Conservation (phyloP, 495 filamentous ascomycete species). For the Rostrohypoxylon terebratum region DNA sequence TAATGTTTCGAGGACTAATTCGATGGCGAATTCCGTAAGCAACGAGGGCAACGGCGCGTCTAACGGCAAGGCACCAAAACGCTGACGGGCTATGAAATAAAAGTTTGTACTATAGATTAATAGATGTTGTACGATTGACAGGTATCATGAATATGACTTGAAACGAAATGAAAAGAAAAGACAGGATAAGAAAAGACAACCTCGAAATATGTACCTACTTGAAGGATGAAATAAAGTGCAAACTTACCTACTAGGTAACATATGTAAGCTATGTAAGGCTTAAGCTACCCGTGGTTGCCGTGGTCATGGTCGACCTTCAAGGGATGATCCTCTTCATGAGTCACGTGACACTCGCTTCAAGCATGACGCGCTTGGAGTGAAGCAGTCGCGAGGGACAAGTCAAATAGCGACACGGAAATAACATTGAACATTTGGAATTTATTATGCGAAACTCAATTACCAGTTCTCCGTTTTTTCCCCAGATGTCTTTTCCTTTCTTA, state of each 20-base stretch:
- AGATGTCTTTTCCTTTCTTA: not conserved
- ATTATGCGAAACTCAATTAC: constrained; percentile 8
- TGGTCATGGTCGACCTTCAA: not conserved
- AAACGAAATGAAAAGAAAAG: not conserved
- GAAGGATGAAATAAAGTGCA: not conserved
- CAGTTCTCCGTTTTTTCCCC: not conserved
- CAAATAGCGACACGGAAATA: not conserved
- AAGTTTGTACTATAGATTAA: constrained; percentile 10
- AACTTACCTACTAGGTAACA: not conserved
- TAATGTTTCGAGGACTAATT: constrained; percentile 16
- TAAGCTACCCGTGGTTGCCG: not conserved
- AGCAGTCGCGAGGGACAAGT: constrained; percentile 10
- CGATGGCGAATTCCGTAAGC: constrained; percentile 36
- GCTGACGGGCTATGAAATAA: constrained; percentile 12
- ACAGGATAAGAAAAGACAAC: not conserved
- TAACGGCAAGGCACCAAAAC: constrained; percentile 35
- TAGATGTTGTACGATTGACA: constrained; percentile 4
- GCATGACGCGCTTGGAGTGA: constrained; percentile 34
- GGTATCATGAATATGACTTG: not conserved
- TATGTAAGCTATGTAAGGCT: too few species aligned
- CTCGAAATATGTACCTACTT: not conserved
- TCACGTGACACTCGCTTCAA: constrained; percentile 3
- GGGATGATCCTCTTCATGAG: not conserved
- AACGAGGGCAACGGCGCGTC: constrained; percentile 21
- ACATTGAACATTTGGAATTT: not conserved